These are phyloP conservation scores for Hypoxylon cercidicola DNA, from an alignment of 495 filamentous ascomycete species.

Conservation along the genomic window DNA sequence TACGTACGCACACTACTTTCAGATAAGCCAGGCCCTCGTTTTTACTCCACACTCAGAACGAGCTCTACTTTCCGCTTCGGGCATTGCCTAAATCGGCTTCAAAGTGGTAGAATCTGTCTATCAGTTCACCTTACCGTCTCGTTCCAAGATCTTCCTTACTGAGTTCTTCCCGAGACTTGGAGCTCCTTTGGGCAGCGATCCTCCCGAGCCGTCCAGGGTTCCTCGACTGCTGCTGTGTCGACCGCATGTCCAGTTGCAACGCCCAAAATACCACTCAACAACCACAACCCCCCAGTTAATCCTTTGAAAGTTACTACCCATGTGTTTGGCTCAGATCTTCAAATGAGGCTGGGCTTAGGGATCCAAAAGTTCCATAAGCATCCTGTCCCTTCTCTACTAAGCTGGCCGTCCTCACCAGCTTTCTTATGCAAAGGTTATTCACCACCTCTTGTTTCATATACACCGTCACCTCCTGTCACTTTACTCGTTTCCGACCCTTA, in stretches of 20 bases:
- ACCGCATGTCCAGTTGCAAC: constrained; percentile 48
- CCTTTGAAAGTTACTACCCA: constrained; percentile 47
- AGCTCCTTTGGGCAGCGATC: constrained; percentile 42
- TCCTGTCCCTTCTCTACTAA: constrained; percentile 54
- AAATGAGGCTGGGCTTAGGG: constrained; percentile 60
- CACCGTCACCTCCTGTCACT: constrained; percentile 29
- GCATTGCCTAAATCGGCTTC: constrained; percentile 51
- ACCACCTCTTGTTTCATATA: constrained; percentile 50
- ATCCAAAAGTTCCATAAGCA: constrained; percentile 63
- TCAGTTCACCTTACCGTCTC: constrained; percentile 46
- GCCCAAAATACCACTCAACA: constrained; percentile 48
- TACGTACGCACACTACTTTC: constrained; percentile 44
- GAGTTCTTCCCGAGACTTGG: constrained; percentile 41
- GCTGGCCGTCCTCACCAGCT: constrained; percentile 65
- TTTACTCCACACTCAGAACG: constrained; percentile 48
- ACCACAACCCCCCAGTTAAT: constrained; percentile 44
- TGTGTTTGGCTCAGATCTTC: constrained; percentile 47
- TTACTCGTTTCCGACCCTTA: constrained; percentile 29
- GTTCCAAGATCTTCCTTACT: constrained; percentile 47
- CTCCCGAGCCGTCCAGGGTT: constrained; percentile 37
- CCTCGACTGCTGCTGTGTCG: constrained; percentile 46
- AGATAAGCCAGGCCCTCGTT: constrained; percentile 47
- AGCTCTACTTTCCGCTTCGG: constrained; percentile 48
- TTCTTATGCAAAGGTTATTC: constrained; percentile 61
- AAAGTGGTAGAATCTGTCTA: constrained; percentile 44